Percentiles rank a stretch among this genome's conserved stretches.
Conservation (phyloP, 345 rosid species). For the Hypericum androsaemum region DNA sequence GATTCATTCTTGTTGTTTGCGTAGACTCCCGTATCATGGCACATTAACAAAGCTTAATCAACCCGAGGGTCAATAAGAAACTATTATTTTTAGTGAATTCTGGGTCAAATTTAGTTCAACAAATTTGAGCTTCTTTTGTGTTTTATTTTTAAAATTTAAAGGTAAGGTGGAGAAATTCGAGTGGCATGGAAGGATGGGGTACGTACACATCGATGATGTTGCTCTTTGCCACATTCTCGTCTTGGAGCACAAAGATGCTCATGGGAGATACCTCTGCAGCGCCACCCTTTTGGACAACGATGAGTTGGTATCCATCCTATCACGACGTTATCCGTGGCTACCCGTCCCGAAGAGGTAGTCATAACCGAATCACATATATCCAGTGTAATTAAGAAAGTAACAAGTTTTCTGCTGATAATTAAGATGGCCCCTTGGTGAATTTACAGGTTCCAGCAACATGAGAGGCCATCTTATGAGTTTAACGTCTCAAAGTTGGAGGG, state of each 20-base stretch:
- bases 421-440: background rate
- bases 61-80: no score
- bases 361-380: background rate
- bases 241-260: constrained; percentile 40
- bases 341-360: constrained; percentile 49
- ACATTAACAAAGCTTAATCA: no score
- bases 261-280: constrained; percentile 64
- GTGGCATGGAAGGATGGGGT: constrained; percentile 87
- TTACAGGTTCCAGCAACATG: constrained; percentile 48
- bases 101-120: background rate
- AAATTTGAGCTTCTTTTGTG: background rate
- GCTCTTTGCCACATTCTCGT: constrained; percentile 69
- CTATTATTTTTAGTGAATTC: no score
- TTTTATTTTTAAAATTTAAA: constrained; percentile 8
- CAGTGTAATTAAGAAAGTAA: background rate
- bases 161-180: constrained; percentile 59
- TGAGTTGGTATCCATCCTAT: constrained; percentile 41
- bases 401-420: background rate
- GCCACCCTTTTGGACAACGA: constrained; percentile 43
- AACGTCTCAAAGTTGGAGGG: constrained; percentile 47
- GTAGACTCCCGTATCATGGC: no score
- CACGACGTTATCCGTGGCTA: constrained; percentile 51
- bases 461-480: constrained; percentile 51
- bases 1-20: no score
- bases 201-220: constrained; percentile 83